Base-by-base conservation (phyloP, 179 eudicot species). In the Beta corolliflora region DNA sequence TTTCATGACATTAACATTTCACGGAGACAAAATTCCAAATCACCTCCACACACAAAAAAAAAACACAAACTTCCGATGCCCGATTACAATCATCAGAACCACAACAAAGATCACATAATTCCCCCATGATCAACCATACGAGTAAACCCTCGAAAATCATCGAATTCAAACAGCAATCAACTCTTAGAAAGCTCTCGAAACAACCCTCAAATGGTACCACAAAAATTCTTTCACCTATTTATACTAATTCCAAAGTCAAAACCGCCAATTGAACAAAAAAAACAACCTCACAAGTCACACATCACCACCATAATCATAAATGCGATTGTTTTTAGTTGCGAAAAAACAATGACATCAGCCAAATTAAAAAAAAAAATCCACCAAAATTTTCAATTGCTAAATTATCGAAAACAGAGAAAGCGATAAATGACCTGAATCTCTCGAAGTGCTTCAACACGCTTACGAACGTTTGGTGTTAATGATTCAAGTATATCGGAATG, bases 391-490 rank as follows among this genome's bases (percentile, higher is more conserved):
- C 68, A 79, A 23, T 71, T 52, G 18, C 45, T 53, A 3, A 67
- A 48, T 18, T 0, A 50, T 23, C 18, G 5, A 59, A 76, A 48
- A 76, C 7, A 15, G 0, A 31, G 5, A 63, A 25, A 8, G 7
- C 18, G 44, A 54, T 9, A 29, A 45, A 53, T 36, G 56, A 91
- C 98, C 98, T 94, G 98, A 81, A 93, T 74, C 78, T 86, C 87
- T 69, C 89, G 90, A 4, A 94, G 87, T 36, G 80, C 86, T 71
- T 94, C 97, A 44, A 94, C 98, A 63, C 98, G 91, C 91, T 89
- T 90, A 69, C 95, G 83, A 56, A 94, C 94, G 29, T 78, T 86
- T 0, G 93, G 97, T 0, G 93, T 13, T 68, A 94, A 83, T 5
- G 87, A 69, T 87, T 91, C 97, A 25, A 94, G 81, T 18, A 93